A percentile compares a stretch with the other conserved stretches of the same genome.
These are phyloP conservation scores for Neofusicoccum laricinum DNA, from an alignment of 2,329 filamentous ascomycete genomes.

Conservation along the genomic window DNA sequence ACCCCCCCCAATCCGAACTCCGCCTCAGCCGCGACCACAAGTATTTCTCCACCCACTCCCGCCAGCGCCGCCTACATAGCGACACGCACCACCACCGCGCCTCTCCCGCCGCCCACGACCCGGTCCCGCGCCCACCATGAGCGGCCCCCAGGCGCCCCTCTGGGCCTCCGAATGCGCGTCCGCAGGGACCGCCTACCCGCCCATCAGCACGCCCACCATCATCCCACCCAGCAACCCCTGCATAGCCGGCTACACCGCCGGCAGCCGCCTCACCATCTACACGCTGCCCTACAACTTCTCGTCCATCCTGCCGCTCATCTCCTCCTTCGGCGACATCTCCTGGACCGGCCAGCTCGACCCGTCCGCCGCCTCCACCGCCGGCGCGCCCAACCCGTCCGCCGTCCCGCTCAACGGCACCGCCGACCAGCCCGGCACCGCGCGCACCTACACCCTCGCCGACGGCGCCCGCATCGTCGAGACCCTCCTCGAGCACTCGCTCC, in stretches of 20 bases:
- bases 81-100: not conserved
- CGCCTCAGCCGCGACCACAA: not conserved
- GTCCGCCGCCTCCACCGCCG: not conserved
- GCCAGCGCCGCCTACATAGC: not conserved
- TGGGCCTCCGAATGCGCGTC: slow-evolving; percentile 1
- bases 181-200: slow-evolving; percentile 2
- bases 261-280: not conserved
- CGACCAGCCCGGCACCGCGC: slow-evolving; percentile 5
- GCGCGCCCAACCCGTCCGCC: not conserved
- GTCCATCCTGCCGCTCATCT: slow-evolving; percentile 3
- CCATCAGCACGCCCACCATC: not conserved
- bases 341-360: not conserved
- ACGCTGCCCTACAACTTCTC: slow-evolving; percentile 2
- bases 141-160: slow-evolving; percentile 1
- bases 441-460: slow-evolving; percentile 1
- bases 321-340: slow-evolving; percentile 9
- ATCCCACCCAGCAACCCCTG: slow-evolving; percentile 6
- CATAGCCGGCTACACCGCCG: not conserved
- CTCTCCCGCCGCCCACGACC: not conserved
- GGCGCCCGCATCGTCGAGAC: slow-evolving; percentile 10
- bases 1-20: not conserved
- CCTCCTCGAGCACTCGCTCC: slow-evolving; percentile 20
- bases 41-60: not conserved
- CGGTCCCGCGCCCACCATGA: not conserved
- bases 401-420: slow-evolving; percentile 7